These are phyloP conservation scores for Mrakia gelida DNA, from an alignment of 768 basidiomycete species.

Conservation along the genomic window DNA sequence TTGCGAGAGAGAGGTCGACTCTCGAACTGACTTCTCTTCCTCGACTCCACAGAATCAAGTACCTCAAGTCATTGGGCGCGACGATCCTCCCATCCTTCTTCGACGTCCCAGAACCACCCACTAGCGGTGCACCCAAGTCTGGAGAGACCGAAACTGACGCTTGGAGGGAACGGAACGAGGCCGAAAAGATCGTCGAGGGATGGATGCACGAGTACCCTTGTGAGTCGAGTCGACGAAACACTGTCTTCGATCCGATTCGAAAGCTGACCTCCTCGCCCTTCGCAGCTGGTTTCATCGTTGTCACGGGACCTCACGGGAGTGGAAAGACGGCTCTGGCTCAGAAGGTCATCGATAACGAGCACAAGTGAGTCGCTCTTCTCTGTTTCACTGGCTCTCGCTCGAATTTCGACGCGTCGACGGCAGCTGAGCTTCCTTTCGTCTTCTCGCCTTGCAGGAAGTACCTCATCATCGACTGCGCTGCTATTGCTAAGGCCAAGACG, in stretches of 20 bases:
- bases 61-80: background rate
- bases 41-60: background rate
- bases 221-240: conserved; percentile 42
- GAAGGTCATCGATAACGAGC: conserved; percentile 51
- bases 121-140: conserved; percentile 7
- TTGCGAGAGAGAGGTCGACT: background rate
- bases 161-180: conserved; percentile 83
- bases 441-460: background rate
- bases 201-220: conserved; percentile 77
- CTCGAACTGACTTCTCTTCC: background rate
- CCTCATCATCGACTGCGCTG: conserved; percentile 10
- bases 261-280: conserved; percentile 27
- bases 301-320: conserved; percentile 88
- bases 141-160: conserved; percentile 59
- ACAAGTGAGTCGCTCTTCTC: conserved; percentile 35
- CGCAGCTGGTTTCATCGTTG: conserved; percentile 51
- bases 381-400: too few relatives aligned
- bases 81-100: conserved; percentile 15
- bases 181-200: conserved; percentile 59
- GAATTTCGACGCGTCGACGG: background rate
- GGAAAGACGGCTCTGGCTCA: conserved; percentile 85
- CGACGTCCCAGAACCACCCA: background rate
- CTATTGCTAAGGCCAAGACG: conserved; percentile 47
- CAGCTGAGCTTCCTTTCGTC: background rate
- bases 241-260: background rate